phyloP scores from a whole-genome alignment of 2,329 filamentous ascomycete genomes.

The Reticulascus tulasneorum region DNA sequence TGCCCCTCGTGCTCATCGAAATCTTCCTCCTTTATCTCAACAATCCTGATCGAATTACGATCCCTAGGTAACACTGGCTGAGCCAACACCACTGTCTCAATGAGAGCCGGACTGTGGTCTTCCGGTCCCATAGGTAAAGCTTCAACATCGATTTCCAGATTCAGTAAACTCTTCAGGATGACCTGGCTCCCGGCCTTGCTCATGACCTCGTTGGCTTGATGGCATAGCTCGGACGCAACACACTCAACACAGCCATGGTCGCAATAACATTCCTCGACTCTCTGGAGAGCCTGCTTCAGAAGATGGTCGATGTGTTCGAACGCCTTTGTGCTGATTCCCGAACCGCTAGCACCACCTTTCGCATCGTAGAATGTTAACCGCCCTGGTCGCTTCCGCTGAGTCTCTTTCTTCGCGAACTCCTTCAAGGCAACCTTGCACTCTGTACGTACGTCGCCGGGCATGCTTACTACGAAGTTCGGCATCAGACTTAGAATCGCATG shows the following conservation, averaged over 20 bases:
- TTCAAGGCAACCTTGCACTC: conserved; percentile 90
- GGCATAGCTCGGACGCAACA: conserved; percentile 79
- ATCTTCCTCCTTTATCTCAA: conserved; percentile 13
- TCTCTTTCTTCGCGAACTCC: conserved; percentile 72
- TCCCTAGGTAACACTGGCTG: conserved; percentile 53
- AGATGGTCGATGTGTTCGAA: conserved; percentile 88
- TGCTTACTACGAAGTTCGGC: conserved; percentile 84
- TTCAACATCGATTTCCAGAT: conserved; percentile 76
- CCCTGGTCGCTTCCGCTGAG: conserved; percentile 75
- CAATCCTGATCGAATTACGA: conserved; percentile 1
- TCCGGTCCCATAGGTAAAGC: conserved; percentile 83
- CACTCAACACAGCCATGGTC: conserved; percentile 84
- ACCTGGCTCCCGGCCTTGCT: conserved; percentile 85
- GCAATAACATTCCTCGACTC: conserved; percentile 75
- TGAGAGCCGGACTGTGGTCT: conserved; percentile 61
- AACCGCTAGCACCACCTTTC: conserved; percentile 79
- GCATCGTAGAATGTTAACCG: conserved; percentile 92
- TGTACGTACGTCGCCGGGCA: conserved; percentile 87
- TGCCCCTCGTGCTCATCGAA: conserved; percentile 9
- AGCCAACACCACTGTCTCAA: conserved; percentile 80
- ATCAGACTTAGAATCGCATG: conserved; percentile 84
- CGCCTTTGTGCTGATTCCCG: conserved; percentile 84
- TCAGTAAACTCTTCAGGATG: conserved; percentile 71
- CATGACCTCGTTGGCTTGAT: conserved; percentile 86
- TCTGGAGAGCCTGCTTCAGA: conserved; percentile 68